Evolutionary conservation across 108 stramenopile species (phyloP), one percentile per base, ranked within the genome.

Genomic region (Schizochytrium sp.): DNA sequence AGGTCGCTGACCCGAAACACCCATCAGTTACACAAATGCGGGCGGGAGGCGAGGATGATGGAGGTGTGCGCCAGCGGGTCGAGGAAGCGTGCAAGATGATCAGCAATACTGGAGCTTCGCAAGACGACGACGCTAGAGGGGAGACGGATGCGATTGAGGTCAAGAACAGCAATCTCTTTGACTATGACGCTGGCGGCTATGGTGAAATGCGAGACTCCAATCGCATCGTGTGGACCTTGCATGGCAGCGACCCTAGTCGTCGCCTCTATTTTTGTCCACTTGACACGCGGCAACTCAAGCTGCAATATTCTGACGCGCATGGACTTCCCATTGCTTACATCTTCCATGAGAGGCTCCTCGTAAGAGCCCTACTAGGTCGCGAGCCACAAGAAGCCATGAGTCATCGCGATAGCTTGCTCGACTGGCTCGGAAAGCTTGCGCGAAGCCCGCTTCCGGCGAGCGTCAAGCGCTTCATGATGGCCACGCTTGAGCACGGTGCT

Each of bases 401-500:
- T 5, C 72, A 83, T 23, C n/a, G 72, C 51, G 72, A 83, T 23
- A 10, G 72, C 72, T 83, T 83, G 72, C 72, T 83, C 18, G 72
- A 83, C 51, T 83, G 72, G 72, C 72, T 83, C 2, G 72, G 72
- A 12, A 83, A 83, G 51, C 72, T 83, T 83, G 72, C 72, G 51
- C 72, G 72, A 23, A 83, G 72, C 51, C 72, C 72, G n/a, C 51
- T 83, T 10, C 72, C 72, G 51, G 72, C 28, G 5, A 83, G 72
- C n/a, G 51, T 53, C 12, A 83, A 83, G 21, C 21, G 16, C 44
- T 83, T 21, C 51, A 83, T 83, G 72, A 83, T 83, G 72, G 72
- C 72, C 72, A 83, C 72, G 16, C 72, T 83, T n/a, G 72, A 83
- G 72, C 72, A 83, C 51, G 72, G 72, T n/a, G 72, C 72, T 83